These are phyloP conservation scores for Fusarium robinianum DNA, from an alignment of 2,329 filamentous ascomycete species.

Conservation along the genomic window DNA sequence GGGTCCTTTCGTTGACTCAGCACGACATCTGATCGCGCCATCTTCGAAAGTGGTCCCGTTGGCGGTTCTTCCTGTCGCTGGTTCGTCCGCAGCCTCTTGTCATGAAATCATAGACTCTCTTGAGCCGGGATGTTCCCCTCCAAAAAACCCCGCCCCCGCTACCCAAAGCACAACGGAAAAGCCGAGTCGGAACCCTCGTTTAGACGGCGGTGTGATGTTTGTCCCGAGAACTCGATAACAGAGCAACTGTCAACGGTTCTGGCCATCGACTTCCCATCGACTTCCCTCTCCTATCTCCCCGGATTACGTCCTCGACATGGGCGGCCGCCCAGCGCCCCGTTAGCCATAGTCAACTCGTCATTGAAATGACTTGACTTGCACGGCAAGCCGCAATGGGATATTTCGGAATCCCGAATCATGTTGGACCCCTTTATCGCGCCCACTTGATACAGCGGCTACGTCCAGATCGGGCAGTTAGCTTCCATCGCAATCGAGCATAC, in stretches of 20 bases:
- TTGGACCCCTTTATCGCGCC: constrained; percentile 33
- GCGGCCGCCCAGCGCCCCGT: not conserved
- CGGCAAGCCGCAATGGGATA: constrained; percentile 13
- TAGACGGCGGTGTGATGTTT: constrained; percentile 8
- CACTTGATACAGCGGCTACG: constrained; percentile 35
- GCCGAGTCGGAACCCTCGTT: constrained; percentile 13
- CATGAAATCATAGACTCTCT: constrained; percentile 31
- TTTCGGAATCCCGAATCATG: constrained; percentile 23
- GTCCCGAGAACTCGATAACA: constrained; percentile 3
- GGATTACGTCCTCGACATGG: constrained; percentile 1
- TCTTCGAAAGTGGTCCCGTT: constrained; percentile 25
- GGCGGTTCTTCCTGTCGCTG: constrained; percentile 14
- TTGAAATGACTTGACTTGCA: constrained; percentile 1
- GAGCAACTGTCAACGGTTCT: constrained; percentile 4
- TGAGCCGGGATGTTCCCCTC: too few species aligned
- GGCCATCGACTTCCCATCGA: too few species aligned
- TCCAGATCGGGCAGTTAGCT: constrained; percentile 34
- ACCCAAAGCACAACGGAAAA: constrained; percentile 16
- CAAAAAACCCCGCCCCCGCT: constrained; percentile 24
- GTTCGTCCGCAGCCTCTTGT: constrained; percentile 23
- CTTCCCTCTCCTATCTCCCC: too few species aligned
- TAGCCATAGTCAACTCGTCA: not conserved
- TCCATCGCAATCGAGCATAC: constrained; percentile 30
- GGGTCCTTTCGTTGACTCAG: constrained; percentile 25
- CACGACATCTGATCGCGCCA: constrained; percentile 32